phyloP scores from a whole-genome alignment of 768 basidiomycete species.

The Lyophyllum semitale region DNA sequence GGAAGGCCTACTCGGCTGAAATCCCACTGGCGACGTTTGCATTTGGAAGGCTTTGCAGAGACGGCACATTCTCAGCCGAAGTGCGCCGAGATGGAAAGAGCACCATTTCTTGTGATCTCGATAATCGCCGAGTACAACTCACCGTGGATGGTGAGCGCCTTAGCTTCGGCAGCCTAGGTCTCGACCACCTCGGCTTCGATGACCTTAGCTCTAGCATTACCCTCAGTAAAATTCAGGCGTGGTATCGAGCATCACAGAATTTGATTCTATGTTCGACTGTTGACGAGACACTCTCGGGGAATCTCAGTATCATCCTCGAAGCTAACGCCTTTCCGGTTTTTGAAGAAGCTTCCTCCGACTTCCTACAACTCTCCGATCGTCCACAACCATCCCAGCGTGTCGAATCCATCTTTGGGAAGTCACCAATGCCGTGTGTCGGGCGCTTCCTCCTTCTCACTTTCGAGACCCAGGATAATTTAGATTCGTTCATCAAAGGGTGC shows the following conservation, averaged over 20 bases:
- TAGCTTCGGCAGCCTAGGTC: too few species aligned
- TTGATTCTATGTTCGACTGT: not conserved
- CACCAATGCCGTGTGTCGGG: conserved; percentile 1
- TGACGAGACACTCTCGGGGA: not conserved
- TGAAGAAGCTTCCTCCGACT: not conserved
- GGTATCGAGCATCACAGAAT: conserved; percentile 2
- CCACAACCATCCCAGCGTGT: not conserved
- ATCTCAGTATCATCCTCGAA: not conserved
- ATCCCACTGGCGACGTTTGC: conserved; percentile 3
- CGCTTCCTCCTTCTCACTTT: conserved; percentile 4
- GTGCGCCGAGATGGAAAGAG: not conserved
- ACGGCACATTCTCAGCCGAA: not conserved
- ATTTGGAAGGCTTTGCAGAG: conserved; percentile 8
- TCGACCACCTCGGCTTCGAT: not conserved
- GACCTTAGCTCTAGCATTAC: not conserved
- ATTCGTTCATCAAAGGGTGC: not conserved
- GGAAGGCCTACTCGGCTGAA: not conserved
- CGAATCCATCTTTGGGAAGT: not conserved
- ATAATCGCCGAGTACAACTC: conserved; percentile 3
- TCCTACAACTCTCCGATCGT: not conserved
- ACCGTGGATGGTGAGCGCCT: not conserved
- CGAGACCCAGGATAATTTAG: not conserved
- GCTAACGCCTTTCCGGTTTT: not conserved
- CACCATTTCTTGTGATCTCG: conserved; percentile 3
- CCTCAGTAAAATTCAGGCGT: not conserved